Evolutionary conservation across 2,329 filamentous ascomycete species (phyloP), one percentile per base, ranked within the genome.

Genomic region (Botrytis fragariae): DNA sequence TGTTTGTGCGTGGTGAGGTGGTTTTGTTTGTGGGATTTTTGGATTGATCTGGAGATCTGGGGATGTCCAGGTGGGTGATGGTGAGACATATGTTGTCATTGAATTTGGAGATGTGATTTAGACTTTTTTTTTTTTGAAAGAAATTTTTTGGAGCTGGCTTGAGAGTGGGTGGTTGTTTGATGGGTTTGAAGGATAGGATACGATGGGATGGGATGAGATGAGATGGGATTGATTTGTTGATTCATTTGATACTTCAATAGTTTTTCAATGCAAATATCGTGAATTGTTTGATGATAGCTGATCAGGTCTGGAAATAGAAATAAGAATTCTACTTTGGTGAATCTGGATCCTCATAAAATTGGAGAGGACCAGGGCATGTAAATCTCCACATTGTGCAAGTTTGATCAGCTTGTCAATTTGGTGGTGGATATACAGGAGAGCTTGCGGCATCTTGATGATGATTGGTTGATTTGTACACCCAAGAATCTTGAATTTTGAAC

Each of bases 401-500:
- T 32, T 54, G 44, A 37, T 68, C 44, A 57, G 32, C n/a, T 32
- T 68, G n/a, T 35, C 35, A 37, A 6, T 37, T n/a, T 35, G 44
- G 42, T 51, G 25, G 45, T 69, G 45, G 65, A 18, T 69, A 29
- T 29, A 25, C 51, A 54, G 51, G 51, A 57, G 51, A 69, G 3
- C 4, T 42, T 39, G 39, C 32, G 37, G 12, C 20, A 44, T 45
- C 35, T 60, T 22, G 37, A 44, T 45, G 32, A 16, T 70, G 51
- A 62, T 70, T 70, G 68, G 68, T 35, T 70, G 51, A 20, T 22
- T 22, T 22, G 35, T 42, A 25, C 32, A 39, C 39, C 64, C 45
- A 54, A 54, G 32, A 64, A 45, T 64, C 61, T 63, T 63, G 61
- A n/a, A 60, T 54, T 29, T 68, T 54, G 64, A n/a, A 37, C 45